A percentile compares a stretch with the other conserved stretches of the same genome.
Conservation (phyloP, 1,284 basidiomycete genomes). For the Microbotryum silenes-acaulis region DNA sequence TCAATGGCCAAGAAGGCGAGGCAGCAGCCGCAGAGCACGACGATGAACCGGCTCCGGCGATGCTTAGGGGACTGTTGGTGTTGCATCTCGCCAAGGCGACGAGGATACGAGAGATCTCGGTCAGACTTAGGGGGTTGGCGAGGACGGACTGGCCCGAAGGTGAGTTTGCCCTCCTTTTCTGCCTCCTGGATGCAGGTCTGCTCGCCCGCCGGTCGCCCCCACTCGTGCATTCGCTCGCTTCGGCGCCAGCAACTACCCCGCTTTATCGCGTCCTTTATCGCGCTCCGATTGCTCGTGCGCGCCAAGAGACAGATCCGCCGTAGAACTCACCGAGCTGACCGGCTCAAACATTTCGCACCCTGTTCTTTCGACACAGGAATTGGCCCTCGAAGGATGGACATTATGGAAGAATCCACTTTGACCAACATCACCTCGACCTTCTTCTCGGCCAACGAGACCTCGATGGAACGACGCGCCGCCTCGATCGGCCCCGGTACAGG, state of each 20-base stretch:
- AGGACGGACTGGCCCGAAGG: slow-evolving; percentile 77
- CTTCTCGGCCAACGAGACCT: slow-evolving; percentile 51
- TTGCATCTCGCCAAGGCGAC: slow-evolving; percentile 73
- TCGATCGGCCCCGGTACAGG: slow-evolving; percentile 70
- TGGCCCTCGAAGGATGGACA: slow-evolving; percentile 68
- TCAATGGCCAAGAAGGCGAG: no score
- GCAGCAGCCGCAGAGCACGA: slow-evolving; percentile 17
- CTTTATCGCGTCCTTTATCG: no score
- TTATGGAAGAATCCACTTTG: slow-evolving; percentile 69
- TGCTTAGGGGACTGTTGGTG: slow-evolving; percentile 79
- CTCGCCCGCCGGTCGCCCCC: no score
- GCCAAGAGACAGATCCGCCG: no score
- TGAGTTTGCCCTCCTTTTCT: slow-evolving; percentile 39
- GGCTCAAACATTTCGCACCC: not conserved
- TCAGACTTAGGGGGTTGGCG: slow-evolving; percentile 64
- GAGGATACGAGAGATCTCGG: slow-evolving; percentile 74
- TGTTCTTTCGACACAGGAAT: slow-evolving; percentile 49
- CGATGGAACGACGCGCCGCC: slow-evolving; percentile 50
- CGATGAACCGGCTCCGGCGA: slow-evolving; percentile 57
- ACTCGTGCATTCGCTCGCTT: no score
- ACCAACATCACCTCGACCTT: slow-evolving; percentile 65
- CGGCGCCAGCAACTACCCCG: no score
- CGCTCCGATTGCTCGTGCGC: no score
- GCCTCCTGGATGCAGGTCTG: no score
- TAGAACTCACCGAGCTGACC: not conserved